Conservation (phyloP, 2,329 filamentous ascomycete species). For the Leptographium galeiforme region DNA sequence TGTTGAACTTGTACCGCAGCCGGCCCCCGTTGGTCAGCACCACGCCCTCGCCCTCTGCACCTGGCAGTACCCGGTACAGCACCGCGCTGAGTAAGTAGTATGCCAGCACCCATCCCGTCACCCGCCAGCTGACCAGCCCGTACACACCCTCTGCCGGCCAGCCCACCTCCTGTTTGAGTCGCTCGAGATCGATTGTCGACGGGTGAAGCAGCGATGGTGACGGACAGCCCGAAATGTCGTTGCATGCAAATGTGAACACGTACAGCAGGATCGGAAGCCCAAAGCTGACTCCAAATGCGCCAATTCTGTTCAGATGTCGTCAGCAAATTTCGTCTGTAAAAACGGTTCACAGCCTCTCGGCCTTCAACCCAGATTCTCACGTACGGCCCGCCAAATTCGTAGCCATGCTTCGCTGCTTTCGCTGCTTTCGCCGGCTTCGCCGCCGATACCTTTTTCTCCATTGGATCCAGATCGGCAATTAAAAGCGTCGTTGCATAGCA, state of each 20-base stretch:
- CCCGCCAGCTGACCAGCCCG: constrained; percentile 57
- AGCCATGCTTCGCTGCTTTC: constrained; percentile 22
- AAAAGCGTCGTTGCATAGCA: too few species aligned
- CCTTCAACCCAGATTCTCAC: not conserved
- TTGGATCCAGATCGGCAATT: not conserved
- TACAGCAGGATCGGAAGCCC: constrained; percentile 70
- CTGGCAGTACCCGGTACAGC: constrained; percentile 66
- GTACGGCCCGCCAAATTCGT: constrained; percentile 40
- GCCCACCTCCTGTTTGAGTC: constrained; percentile 66
- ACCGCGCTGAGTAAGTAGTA: constrained; percentile 69
- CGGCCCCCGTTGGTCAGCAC: constrained; percentile 56
- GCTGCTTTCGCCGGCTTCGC: not conserved
- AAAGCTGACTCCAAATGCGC: constrained; percentile 65
- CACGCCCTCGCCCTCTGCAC: constrained; percentile 55
- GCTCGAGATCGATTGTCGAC: constrained; percentile 54
- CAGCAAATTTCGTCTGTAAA: too few species aligned
- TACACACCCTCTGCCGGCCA: constrained; percentile 62
- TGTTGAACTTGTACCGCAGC: constrained; percentile 72
- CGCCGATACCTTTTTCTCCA: not conserved
- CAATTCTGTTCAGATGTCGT: constrained; percentile 39
- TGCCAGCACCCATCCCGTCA: constrained; percentile 54
- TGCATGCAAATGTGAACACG: constrained; percentile 72
- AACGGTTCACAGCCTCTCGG: not conserved
- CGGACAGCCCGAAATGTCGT: constrained; percentile 84
- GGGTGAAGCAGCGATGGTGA: constrained; percentile 67